phyloP scores from a whole-genome alignment of 2,329 filamentous ascomycete species.

The Orbilia blumenaviensis region DNA sequence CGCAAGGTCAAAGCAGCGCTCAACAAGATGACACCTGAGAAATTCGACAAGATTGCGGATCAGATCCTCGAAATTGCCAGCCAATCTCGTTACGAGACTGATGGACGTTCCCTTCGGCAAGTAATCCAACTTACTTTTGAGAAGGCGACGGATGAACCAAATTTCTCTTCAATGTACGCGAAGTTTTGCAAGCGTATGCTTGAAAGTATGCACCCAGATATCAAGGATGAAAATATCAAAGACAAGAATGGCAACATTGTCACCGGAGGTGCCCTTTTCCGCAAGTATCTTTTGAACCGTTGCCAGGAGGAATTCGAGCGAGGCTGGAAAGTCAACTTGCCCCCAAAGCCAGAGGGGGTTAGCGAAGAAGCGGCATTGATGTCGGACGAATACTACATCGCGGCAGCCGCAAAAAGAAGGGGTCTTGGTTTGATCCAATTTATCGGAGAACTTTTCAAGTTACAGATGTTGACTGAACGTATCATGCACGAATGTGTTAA shows the following conservation, averaged over 20 bases:
- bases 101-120: slow-evolving; percentile 92
- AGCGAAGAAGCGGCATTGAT: slow-evolving; percentile 75
- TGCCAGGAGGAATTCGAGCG: slow-evolving; percentile 99
- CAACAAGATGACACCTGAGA: slow-evolving; percentile 99
- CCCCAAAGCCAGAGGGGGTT: slow-evolving; percentile 77
- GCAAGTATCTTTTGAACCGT: slow-evolving; percentile 97
- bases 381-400: slow-evolving; percentile 96
- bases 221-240: slow-evolving; percentile 92
- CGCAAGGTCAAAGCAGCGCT: slow-evolving; percentile 97
- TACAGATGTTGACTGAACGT: slow-evolving; percentile 96
- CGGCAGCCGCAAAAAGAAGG: slow-evolving; percentile 92
- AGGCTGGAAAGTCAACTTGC: slow-evolving; percentile 91
- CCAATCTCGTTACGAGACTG: slow-evolving; percentile 93
- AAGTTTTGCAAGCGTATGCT: slow-evolving; percentile 98
- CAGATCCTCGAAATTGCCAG: slow-evolving; percentile 91
- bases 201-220: slow-evolving; percentile 90
- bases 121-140: slow-evolving; percentile 99
- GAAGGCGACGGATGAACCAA: slow-evolving; percentile 97
- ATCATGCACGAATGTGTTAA: slow-evolving; percentile 99
- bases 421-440: slow-evolving; percentile 98
- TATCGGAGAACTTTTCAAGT: slow-evolving; percentile 98
- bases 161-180: slow-evolving; percentile 99
- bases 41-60: slow-evolving; percentile 93
- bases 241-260: slow-evolving; percentile 90
- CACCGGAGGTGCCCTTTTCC: slow-evolving; percentile 91